A percentile compares a stretch with the other conserved stretches of the same genome.
These are phyloP conservation scores for Fusarium sp. DNA, from an alignment of 2,329 filamentous ascomycete genomes.

Conservation along the genomic window DNA sequence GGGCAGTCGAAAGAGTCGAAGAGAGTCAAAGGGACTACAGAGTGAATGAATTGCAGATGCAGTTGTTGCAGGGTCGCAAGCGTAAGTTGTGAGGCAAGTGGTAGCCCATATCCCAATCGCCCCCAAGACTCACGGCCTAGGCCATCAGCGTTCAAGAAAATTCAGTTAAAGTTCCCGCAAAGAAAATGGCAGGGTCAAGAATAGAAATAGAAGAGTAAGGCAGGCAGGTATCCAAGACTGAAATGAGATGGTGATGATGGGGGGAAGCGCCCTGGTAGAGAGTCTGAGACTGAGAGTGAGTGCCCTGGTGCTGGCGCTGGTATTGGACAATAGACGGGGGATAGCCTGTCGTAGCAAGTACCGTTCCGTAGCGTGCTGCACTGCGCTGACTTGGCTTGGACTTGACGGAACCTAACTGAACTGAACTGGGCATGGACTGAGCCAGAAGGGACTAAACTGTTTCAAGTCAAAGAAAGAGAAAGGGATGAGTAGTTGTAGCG, in stretches of 20 bases:
- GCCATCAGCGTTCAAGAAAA: constrained; percentile 44
- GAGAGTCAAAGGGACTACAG: constrained; percentile 35
- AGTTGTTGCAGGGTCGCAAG: constrained; percentile 42
- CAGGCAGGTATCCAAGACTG: constrained; percentile 15
- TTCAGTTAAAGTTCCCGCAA: constrained; percentile 9
- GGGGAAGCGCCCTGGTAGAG: constrained; percentile 16
- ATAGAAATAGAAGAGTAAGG: constrained; percentile 24
- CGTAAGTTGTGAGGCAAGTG: constrained; percentile 45
- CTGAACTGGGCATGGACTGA: neutral
- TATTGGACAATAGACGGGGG: neutral
- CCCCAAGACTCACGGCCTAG: constrained; percentile 44
- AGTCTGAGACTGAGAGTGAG: neutral
- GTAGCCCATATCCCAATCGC: constrained; percentile 52
- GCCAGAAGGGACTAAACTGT: constrained; percentile 11
- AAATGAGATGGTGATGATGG: constrained; percentile 34
- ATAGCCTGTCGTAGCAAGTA: constrained; percentile 22
- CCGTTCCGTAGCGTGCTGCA: constrained; percentile 1
- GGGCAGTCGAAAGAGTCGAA: constrained; percentile 30
- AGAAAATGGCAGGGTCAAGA: constrained; percentile 17
- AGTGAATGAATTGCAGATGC: constrained; percentile 30
- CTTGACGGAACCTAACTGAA: neutral
- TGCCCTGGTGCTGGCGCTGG: neutral
- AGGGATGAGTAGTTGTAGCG: constrained; percentile 19
- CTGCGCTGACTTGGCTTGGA: neutral
- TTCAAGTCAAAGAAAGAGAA: constrained; percentile 30